Evolutionary conservation across 73 alveolate species (phyloP).

Genomic region (Tetrahymena borealis): DNA sequence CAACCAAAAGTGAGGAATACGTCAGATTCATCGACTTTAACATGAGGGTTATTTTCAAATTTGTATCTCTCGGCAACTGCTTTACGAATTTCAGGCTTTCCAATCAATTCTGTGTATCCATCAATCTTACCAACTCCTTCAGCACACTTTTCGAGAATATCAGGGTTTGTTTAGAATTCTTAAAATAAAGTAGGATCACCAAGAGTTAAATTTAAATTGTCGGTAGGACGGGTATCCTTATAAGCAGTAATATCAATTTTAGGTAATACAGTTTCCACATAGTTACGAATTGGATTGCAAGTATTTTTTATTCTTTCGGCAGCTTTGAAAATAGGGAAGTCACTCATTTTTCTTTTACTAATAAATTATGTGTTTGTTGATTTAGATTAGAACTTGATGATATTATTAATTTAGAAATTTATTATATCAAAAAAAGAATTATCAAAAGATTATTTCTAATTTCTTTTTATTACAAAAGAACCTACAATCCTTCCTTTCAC

Average conservation of each 20-base stretch:
- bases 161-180: slow-evolving; percentile 22
- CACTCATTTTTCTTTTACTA: neutral
- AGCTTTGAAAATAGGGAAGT: neutral
- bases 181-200: slow-evolving; percentile 42
- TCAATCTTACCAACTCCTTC: slow-evolving; percentile 40
- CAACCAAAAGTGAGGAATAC: slow-evolving; percentile 30
- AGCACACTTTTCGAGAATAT: slow-evolving; percentile 2
- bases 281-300: slow-evolving; percentile 38
- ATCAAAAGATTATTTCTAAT: neutral
- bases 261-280: slow-evolving; percentile 31
- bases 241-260: slow-evolving; percentile 2
- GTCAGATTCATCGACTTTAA: slow-evolving; percentile 16
- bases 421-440: neutral
- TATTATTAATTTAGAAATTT: neutral
- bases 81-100: neutral
- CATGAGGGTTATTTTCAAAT: neutral
- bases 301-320: slow-evolving; percentile 31
- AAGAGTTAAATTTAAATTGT: slow-evolving; percentile 11
- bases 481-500: no score
- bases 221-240: slow-evolving; percentile 26
- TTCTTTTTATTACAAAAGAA: no score
- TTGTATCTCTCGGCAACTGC: neutral
- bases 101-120: slow-evolving; percentile 38
- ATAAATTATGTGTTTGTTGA: neutral
- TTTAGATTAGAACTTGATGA: neutral